phyloP scores from a whole-genome alignment of 1,284 basidiomycete species.

The Ceratobasidium papillatum region DNA sequence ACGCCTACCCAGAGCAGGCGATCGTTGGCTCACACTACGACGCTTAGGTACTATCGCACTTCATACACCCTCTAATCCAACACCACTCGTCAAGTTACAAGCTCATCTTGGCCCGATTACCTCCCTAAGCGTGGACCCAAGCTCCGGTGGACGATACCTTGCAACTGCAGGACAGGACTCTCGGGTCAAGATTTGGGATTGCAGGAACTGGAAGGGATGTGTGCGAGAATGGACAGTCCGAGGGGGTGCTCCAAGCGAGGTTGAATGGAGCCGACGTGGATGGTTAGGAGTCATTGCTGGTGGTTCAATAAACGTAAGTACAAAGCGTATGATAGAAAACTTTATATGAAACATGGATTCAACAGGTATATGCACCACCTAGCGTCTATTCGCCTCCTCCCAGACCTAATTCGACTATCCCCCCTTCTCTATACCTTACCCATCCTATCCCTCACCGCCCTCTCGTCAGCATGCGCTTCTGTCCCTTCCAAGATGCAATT shows the following conservation, averaged over 20 bases:
- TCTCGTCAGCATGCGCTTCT: constrained; percentile 76
- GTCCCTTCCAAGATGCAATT: constrained; percentile 93
- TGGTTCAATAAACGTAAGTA: constrained; percentile 79
- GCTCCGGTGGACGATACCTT: constrained; percentile 85
- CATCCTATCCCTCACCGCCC: constrained; percentile 78
- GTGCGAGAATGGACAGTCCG: constrained; percentile 83
- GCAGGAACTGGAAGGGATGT: constrained; percentile 90
- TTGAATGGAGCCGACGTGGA: constrained; percentile 85
- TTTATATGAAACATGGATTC: neutral
- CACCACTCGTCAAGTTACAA: constrained; percentile 90
- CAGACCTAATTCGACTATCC: constrained; percentile 55
- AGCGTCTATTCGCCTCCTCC: constrained; percentile 62
- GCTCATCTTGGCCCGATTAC: constrained; percentile 91
- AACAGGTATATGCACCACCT: constrained; percentile 73
- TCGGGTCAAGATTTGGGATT: constrained; percentile 94
- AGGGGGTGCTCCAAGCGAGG: constrained; percentile 53
- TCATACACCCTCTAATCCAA: constrained; percentile 94
- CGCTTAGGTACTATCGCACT: constrained; percentile 79
- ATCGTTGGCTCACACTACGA: neutral
- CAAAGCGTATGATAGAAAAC: neutral
- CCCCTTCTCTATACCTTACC: constrained; percentile 86
- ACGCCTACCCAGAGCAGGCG: neutral
- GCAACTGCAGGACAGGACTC: constrained; percentile 91
- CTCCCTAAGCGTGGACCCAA: constrained; percentile 84
- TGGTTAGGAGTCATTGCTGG: constrained; percentile 84